A percentile compares a stretch with the other conserved stretches of the same genome.
Evolutionary conservation across 2,329 filamentous ascomycete species (phyloP).

Genomic region (Penicillium sp.): DNA sequence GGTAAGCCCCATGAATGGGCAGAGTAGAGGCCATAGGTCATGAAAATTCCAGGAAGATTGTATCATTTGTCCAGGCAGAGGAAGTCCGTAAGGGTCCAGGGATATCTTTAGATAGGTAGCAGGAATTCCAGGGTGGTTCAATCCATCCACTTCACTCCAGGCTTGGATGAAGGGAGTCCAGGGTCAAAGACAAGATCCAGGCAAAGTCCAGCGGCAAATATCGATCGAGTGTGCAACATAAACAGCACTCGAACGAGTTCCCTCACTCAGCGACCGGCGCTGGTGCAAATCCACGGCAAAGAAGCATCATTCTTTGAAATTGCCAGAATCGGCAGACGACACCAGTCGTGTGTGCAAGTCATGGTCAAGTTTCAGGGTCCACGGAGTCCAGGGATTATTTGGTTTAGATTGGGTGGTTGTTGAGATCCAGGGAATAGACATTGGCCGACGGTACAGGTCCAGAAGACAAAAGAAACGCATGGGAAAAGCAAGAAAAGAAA

Average conservation of each 20-base stretch:
- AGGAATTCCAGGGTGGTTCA: conserved; percentile 10
- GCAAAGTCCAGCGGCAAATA: conserved; percentile 21
- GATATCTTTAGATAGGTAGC: too few relatives aligned
- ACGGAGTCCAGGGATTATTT: conserved; percentile 12
- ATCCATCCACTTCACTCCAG: conserved; percentile 30
- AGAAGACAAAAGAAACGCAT: conserved; percentile 19
- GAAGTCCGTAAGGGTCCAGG: too few relatives aligned
- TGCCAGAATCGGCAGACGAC: conserved; percentile 20
- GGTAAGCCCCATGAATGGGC: conserved; percentile 13
- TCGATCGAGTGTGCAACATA: conserved; percentile 38
- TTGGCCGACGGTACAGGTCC: conserved; percentile 21
- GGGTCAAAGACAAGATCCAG: conserved; percentile 15
- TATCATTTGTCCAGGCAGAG: conserved; percentile 14
- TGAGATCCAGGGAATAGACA: conserved; percentile 12
- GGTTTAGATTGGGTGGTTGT: conserved; percentile 1
- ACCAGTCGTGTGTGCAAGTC: conserved; percentile 12
- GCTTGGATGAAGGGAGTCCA: conserved; percentile 26
- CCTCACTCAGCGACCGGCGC: conserved; percentile 34
- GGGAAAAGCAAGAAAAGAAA: conserved; percentile 29
- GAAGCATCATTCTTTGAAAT: conserved; percentile 25
- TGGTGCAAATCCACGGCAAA: conserved; percentile 25
- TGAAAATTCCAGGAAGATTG: conserved; percentile 13
- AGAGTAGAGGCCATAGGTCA: conserved; percentile 9
- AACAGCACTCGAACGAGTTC: conserved; percentile 40
- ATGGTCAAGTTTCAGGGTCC: conserved; percentile 18